Evolutionary conservation across 495 filamentous ascomycete genomes (phyloP), one percentile per base, ranked within the genome.

Genomic region (Cladorrhinum samala): DNA sequence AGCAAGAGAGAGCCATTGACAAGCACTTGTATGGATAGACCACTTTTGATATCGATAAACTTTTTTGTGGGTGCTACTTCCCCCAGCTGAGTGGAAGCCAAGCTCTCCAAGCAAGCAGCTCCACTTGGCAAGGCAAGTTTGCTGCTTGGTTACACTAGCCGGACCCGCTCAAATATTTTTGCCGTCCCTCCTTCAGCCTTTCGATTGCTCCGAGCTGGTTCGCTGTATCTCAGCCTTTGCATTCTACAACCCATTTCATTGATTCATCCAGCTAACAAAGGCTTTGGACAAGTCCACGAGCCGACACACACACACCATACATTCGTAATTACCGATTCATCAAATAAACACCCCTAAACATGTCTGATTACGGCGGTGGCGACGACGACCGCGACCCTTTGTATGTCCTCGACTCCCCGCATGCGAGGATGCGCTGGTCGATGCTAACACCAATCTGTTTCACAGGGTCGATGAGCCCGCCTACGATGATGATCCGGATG

Each of bases 301-400:
- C 44, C 42, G 18, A 17, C 49, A 13, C 36, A 24, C 38, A 11
- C 25, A 17, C 37, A 27, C 37, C 36, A 14, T 19, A 14, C 25
- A 42, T 40, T 24, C 46, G 4, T 38, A 13, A 11, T 24, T 37
- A 37, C 25, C 17, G 7, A 14, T 2, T 19, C 25, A 25, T 24
- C 50, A 39, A 19, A 40, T 17, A 14, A 39, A 14, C 7, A 19
- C 33, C n/a, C n/a, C n/a, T 24, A 11, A 81, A 57, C 30, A 95
- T 95, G 90, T 94, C 89, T 66, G 90, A 95, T 74, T 89, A 84
- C 72, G 90, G 84, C 49, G 85, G 83, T 61, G 84, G 76, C 56
- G 80, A 80, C 57, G 84, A 83, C 51, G 80, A 70, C 59, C 68
- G 52, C 49, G 69, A 65, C 53, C 62, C 51, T 45, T 46, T 63